phyloP scores from a whole-genome alignment of 192 early-diverging fungal genomes.

The Coemansia sp. region DNA sequence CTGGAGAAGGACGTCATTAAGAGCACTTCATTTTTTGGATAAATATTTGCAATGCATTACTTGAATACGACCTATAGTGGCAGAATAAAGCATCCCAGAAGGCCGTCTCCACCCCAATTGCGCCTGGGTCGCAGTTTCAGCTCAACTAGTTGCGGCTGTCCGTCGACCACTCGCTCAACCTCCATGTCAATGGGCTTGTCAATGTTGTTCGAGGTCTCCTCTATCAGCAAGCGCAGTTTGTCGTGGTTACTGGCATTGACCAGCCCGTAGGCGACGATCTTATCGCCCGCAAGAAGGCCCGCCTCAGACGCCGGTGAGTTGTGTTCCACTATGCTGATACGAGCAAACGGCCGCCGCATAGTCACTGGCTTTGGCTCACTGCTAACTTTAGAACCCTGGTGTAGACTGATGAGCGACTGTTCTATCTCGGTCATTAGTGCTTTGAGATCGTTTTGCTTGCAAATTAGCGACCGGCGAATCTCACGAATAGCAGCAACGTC shows the following conservation, averaged over 20 bases:
- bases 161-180: constrained; percentile 43
- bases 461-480: constrained; percentile 56
- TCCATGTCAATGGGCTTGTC: constrained; percentile 18
- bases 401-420: constrained; percentile 52
- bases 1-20: too few relatives aligned
- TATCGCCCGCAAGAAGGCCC: constrained; percentile 40
- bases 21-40: not conserved
- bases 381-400: constrained; percentile 11
- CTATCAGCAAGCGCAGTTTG: constrained; percentile 19
- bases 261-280: constrained; percentile 27
- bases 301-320: constrained; percentile 45
- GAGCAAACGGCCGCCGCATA: constrained; percentile 41
- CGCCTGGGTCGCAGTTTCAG: constrained; percentile 30
- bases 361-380: not conserved
- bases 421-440: constrained; percentile 62
- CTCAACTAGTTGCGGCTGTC: constrained; percentile 13
- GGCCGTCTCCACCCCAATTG: constrained; percentile 51
- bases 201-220: constrained; percentile 25
- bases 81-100: constrained; percentile 49
- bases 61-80: constrained; percentile 15
- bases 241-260: constrained; percentile 26
- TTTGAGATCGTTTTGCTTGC: constrained; percentile 63
- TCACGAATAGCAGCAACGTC: constrained; percentile 65
- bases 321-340: constrained; percentile 37
- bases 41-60: not conserved